These are phyloP conservation scores for Lactifluus hygrophoroides DNA, from an alignment of 768 basidiomycete genomes.

Conservation along the genomic window DNA sequence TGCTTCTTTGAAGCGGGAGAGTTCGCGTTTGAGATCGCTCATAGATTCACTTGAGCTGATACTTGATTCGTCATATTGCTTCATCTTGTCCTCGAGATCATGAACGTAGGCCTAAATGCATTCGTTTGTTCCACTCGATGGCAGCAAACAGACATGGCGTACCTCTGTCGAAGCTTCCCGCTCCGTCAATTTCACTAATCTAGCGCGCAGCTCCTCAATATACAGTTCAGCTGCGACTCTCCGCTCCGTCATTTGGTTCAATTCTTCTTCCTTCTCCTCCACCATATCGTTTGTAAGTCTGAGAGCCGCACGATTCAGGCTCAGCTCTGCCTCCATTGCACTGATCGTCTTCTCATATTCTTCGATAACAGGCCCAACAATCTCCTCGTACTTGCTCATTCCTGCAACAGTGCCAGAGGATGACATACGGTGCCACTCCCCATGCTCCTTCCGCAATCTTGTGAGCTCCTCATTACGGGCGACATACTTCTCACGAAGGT, in stretches of 20 bases:
- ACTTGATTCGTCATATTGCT: constrained; percentile 71
- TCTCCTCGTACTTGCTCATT: constrained; percentile 72
- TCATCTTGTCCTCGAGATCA: constrained; percentile 90
- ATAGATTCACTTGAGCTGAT: constrained; percentile 70
- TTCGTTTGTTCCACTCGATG: constrained; percentile 15
- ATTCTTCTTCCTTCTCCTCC: constrained; percentile 83
- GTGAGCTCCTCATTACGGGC: constrained; percentile 86
- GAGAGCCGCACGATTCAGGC: constrained; percentile 77
- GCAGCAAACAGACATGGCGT: constrained; percentile 22
- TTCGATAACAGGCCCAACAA: constrained; percentile 95
- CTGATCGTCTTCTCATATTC: constrained; percentile 98
- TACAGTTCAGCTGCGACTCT: constrained; percentile 78
- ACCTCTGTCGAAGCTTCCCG: constrained; percentile 91
- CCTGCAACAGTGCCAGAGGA: constrained; percentile 54
- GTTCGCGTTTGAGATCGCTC: constrained; percentile 76
- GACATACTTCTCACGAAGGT: constrained; percentile 74
- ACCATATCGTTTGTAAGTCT: constrained; percentile 88
- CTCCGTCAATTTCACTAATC: constrained; percentile 78
- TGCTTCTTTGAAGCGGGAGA: constrained; percentile 64
- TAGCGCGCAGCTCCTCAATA: constrained; percentile 72
- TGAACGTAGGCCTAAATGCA: constrained; percentile 75
- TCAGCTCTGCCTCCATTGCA: constrained; percentile 89
- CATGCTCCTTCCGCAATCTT: constrained; percentile 67
- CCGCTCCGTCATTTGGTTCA: constrained; percentile 54
- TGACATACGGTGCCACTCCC: constrained; percentile 58